phyloP scores from a whole-genome alignment of 805 yeast genomes.

The Yamadazyma paraphyllophila region DNA sequence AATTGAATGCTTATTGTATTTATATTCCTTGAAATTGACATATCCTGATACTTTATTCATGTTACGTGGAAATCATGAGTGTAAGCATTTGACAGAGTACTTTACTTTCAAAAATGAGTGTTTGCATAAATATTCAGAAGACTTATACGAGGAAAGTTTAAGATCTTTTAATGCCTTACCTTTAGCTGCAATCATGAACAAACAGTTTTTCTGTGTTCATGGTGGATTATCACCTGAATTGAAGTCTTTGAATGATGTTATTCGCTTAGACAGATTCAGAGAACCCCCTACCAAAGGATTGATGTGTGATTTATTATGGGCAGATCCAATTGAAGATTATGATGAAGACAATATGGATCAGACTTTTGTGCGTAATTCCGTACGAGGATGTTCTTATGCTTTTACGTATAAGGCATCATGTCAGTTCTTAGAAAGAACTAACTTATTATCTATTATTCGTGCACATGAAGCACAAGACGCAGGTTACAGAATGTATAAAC shows the following conservation, averaged over 20 bases:
- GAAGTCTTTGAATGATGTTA: constrained; percentile 64
- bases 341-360: constrained; percentile 46
- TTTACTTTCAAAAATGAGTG: constrained; percentile 93
- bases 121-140: constrained; percentile 69
- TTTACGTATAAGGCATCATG: constrained; percentile 82
- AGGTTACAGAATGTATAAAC: constrained; percentile 91
- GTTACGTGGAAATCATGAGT: constrained; percentile 93
- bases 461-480: constrained; percentile 99
- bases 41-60: constrained; percentile 74
- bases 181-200: constrained; percentile 88
- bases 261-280: constrained; percentile 70
- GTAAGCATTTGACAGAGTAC: constrained; percentile 87
- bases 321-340: constrained; percentile 91
- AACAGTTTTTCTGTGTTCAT: constrained; percentile 92
- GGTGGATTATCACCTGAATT: constrained; percentile 94
- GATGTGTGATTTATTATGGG: constrained; percentile 94
- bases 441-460: constrained; percentile 78
- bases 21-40: constrained; percentile 76
- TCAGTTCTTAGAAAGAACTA: constrained; percentile 72
- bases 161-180: constrained; percentile 84
- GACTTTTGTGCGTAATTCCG: constrained; percentile 61
- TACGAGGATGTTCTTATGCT: constrained; percentile 91
- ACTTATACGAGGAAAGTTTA: constrained; percentile 70
- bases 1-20: constrained; percentile 72
- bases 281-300: constrained; percentile 93